Conservation (phyloP, 2,329 filamentous ascomycete genomes). For the Talaromyces amestolkiae region DNA sequence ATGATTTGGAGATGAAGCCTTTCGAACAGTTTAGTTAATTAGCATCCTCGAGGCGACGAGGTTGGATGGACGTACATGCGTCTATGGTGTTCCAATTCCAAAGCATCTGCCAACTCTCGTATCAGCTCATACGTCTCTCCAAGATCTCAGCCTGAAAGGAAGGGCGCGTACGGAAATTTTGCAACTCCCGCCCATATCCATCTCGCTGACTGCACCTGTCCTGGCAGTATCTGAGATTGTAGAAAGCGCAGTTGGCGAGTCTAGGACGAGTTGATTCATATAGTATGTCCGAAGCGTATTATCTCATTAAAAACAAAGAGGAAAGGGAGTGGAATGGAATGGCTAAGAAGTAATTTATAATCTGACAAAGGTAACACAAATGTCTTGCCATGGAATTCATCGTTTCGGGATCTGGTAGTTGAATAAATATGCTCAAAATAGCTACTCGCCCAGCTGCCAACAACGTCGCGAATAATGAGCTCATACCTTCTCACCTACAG, state of each 20-base stretch:
- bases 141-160: background rate
- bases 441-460: background rate
- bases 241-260: background rate
- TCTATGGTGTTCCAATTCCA: slow-evolving; percentile 77
- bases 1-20: slow-evolving; percentile 66
- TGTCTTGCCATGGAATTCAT: background rate
- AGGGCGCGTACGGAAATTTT: slow-evolving; percentile 32
- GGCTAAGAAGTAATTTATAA: background rate
- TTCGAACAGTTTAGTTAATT: background rate
- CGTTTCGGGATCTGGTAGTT: background rate
- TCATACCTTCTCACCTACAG: slow-evolving; percentile 1
- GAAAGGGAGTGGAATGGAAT: too few species aligned
- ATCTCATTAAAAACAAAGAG: too few species aligned
- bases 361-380: background rate
- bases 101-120: slow-evolving; percentile 58
- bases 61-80: slow-evolving; percentile 45
- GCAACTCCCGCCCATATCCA: slow-evolving; percentile 26
- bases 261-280: slow-evolving; percentile 12
- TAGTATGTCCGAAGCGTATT: background rate
- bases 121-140: background rate
- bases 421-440: background rate
- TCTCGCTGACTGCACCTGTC: slow-evolving; percentile 17
- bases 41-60: background rate
- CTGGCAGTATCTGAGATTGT: background rate
- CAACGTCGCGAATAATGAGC: background rate